Percentiles rank a stretch among this genome's conserved stretches.
phyloP scores from a whole-genome alignment of 345 rosid species.

The Dipteronia dyeriana region DNA sequence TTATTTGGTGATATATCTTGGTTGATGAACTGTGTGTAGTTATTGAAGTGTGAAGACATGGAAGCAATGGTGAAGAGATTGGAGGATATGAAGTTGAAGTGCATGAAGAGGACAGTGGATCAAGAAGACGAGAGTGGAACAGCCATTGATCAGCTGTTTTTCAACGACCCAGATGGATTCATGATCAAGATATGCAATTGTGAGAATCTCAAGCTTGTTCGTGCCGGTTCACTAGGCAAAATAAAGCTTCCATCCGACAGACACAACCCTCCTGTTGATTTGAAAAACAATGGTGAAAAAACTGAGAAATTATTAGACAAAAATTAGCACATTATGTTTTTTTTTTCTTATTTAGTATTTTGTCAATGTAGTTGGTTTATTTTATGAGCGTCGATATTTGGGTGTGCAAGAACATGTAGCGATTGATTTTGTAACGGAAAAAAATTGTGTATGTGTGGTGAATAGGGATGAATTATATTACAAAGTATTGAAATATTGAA shows the following conservation, averaged over 20 bases:
- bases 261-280: conserved; percentile 35
- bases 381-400: too few relatives aligned
- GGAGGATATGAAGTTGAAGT: conserved; percentile 45
- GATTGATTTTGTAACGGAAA: too few relatives aligned
- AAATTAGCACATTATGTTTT: too few relatives aligned
- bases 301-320: too few relatives aligned
- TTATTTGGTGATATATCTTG: neutral
- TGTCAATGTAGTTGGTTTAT: too few relatives aligned
- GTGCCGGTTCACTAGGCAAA: conserved; percentile 34
- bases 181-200: conserved; percentile 88
- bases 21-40: neutral
- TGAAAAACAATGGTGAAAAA: neutral
- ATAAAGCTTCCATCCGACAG: conserved; percentile 32
- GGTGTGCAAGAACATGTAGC: too few relatives aligned
- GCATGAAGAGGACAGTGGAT: conserved; percentile 53
- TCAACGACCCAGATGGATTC: conserved; percentile 71
- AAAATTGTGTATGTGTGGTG: too few relatives aligned
- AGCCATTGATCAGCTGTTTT: conserved; percentile 61
- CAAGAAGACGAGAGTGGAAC: conserved; percentile 35
- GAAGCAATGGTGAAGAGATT: conserved; percentile 49
- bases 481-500: too few relatives aligned
- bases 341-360: too few relatives aligned
- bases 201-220: conserved; percentile 71
- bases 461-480: too few relatives aligned
- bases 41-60: conserved; percentile 49